Evolutionary conservation across 1,284 basidiomycete species (phyloP).

Genomic region (Sporisorium scitamineum): DNA sequence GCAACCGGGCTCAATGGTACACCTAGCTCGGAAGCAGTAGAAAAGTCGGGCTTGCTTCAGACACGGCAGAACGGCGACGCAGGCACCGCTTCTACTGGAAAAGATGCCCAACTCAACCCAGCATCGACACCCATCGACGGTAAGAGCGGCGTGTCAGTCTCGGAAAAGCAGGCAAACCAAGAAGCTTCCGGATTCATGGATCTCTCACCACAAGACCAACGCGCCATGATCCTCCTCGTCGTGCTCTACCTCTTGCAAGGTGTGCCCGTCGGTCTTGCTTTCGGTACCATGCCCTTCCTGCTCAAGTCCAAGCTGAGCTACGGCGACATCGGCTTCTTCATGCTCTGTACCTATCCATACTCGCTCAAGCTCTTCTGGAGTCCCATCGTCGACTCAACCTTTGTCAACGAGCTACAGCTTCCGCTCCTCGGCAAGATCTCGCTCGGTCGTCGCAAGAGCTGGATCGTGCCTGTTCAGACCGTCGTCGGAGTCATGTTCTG

Average conservation of each 20-base stretch:
- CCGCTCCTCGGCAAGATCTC: slow-evolving; percentile 47
- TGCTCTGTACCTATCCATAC: slow-evolving; percentile 94
- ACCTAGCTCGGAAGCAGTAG: slow-evolving; percentile 28
- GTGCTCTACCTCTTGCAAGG: slow-evolving; percentile 94
- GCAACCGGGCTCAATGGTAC: slow-evolving; percentile 27
- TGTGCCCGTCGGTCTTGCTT: slow-evolving; percentile 82
- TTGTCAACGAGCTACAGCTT: slow-evolving; percentile 74
- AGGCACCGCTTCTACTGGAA: slow-evolving; percentile 2
- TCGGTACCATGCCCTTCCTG: slow-evolving; percentile 94
- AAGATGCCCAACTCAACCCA: slow-evolving; percentile 10
- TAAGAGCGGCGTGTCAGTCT: slow-evolving; percentile 21
- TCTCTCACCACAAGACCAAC: slow-evolving; percentile 38
- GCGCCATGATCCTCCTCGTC: slow-evolving; percentile 85
- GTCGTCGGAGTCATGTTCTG: slow-evolving; percentile 90
- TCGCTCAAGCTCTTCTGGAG: slow-evolving; percentile 98
- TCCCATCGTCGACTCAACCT: slow-evolving; percentile 94
- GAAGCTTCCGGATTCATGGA: slow-evolving; percentile 54
- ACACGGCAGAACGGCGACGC: slow-evolving; percentile 10
- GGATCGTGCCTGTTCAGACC: slow-evolving; percentile 97
- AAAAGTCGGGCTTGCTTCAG: slow-evolving; percentile 34
- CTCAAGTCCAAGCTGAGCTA: slow-evolving; percentile 94
- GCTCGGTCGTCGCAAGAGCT: slow-evolving; percentile 91
- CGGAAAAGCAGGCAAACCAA: slow-evolving; percentile 22
- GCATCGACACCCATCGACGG: slow-evolving; percentile 20
- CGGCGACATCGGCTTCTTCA: slow-evolving; percentile 94